Base-by-base conservation (phyloP, 345 rosid genomes). In the Gossypium raimondii region DNA sequence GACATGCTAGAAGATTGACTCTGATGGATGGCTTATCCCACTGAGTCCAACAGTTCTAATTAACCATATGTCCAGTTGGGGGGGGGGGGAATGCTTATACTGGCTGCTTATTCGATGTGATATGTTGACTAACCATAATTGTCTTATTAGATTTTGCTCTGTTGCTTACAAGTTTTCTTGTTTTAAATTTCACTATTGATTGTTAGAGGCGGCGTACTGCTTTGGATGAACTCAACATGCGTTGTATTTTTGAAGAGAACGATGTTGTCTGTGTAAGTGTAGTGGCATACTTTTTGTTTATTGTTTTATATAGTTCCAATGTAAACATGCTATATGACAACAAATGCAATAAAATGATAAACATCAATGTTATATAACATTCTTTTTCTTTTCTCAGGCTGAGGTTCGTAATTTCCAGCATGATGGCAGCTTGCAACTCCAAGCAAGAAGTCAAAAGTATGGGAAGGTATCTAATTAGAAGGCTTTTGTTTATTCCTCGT, bases 191-290 rank as follows among this genome's bases (percentile, higher is more conserved):
- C 59, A 34, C 66, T 73, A 64, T 58, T 79, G 56, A 73, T 73
- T 86, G 9, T 80, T 80, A 95, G 99, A 89, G 99, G 85, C 87
- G 97, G 72, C 85, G 90, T 80, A 95, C 99, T 44, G 97, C 98
- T 62, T 80, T 89, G 78, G 99, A 95, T 86, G 98, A 95, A 81
- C 98, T 95, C 78, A 95, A 93, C 84, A 95, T 95, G 99, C 90
- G 98, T 72, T 80, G 77, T 82, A 85, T 95, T 78, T 95, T 93
- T 70, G 87, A 86, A 76, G 98, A 95, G 78, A 82, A 90, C 48
- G 98, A 95, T 83, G 92, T 93, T 51, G 84, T 94, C 9, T 95
- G 97, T 77, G 99, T 93, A 85, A 87, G 99, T 92, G 65, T 56
- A 59, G 22, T 47, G 18, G 29, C 53, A 38, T 24, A 7, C 2